Conservation (phyloP, 225 moss, liverwort and hornwort species). For the Straminergon stramineum region DNA sequence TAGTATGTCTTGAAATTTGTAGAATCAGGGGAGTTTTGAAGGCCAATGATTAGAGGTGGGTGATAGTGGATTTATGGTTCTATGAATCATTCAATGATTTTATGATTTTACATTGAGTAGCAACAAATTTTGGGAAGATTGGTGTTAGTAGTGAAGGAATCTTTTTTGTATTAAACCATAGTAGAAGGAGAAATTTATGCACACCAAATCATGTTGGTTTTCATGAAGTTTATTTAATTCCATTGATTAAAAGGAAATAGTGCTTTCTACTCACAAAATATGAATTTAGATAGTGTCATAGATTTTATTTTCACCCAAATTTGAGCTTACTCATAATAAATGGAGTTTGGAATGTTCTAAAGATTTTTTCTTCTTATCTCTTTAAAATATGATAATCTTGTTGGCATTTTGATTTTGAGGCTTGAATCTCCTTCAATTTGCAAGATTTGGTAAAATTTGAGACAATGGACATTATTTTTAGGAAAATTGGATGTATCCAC, state of each 20-base stretch:
- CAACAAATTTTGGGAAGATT: not conserved
- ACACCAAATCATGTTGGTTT: not conserved
- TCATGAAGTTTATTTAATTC: not conserved
- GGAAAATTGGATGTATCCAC: too few relatives aligned
- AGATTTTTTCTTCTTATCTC: not conserved
- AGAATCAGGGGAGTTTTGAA: not conserved
- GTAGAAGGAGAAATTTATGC: not conserved
- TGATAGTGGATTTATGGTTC: not conserved
- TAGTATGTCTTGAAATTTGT: not conserved
- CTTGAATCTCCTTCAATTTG: not conserved
- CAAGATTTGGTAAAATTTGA: not conserved
- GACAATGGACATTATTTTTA: not conserved
- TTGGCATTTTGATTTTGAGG: not conserved
- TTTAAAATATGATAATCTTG: not conserved
- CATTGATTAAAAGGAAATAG: not conserved
- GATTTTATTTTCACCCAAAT: not conserved
- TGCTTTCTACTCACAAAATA: not conserved
- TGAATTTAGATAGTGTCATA: not conserved
- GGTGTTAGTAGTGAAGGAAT: not conserved
- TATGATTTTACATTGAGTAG: not conserved
- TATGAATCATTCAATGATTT: not conserved
- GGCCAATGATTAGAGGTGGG: not conserved
- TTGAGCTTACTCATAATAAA: not conserved
- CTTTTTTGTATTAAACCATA: too few relatives aligned
- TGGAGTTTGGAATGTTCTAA: accelerated